Evolutionary conservation across 805 yeast genomes (phyloP), one percentile per base, ranked within the genome.

Genomic region (Lipomyces spencermartinsiae): DNA sequence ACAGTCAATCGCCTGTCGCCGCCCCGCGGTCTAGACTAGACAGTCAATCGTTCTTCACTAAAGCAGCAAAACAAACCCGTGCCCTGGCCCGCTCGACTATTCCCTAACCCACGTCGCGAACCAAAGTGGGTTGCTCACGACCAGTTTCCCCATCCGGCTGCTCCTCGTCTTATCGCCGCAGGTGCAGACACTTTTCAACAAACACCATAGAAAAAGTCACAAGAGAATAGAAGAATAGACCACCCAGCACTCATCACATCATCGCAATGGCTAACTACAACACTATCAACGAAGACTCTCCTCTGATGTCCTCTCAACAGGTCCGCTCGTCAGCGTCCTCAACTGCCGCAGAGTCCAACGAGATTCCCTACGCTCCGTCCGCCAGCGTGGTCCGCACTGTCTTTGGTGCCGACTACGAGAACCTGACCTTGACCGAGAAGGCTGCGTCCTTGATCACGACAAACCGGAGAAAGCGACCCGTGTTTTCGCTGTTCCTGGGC

Each of bases 401-500:
- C 61, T 68, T 68, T 16, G 71, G 71, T 58, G 59, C 35, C 22
- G 69, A 65, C 54, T 66, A 66, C 63, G 34, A 46, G 22, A 31
- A 49, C 60, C 64, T 64, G 64, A 46, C 71, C 37, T 29, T 69
- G 35, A 33, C 66, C 10, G 72, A 69, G 64, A 69, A 69, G 66
- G 71, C 71, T 59, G 72, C 71, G n/a, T 16, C 62, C 59, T 56
- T 66, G 55, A 56, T 69, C 62, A 69, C 71, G 25, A 68, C 69
- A 51, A 68, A 64, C 71, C 66, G 72, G 37, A 66, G 68, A 58
- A 67, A 68, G 64, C 71, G 72, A 31, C 72, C 72, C 10, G 65
- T 69, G 22, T 67, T 61, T 58, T 64, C 71, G 57, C 59, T 69
- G 51, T 39, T 64, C 35, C 67, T 69, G 35, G 69, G 70, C 58